Conservation (phyloP, 495 filamentous ascomycete species). For the Aspergillus egyptiacus region DNA sequence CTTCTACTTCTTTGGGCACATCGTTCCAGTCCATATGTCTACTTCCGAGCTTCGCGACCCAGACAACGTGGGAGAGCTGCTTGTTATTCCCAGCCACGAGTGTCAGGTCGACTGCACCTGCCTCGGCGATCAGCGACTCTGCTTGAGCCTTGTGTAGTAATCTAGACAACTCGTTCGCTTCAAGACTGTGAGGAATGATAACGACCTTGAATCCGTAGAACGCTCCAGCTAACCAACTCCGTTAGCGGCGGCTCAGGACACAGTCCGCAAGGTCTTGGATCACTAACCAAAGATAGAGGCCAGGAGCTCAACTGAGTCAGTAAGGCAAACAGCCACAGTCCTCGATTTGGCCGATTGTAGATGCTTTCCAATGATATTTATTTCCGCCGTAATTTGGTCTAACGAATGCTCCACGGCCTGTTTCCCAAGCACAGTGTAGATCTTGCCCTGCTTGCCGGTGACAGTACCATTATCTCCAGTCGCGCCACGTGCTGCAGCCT, state of each 20-base stretch:
- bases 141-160: constrained; percentile 64
- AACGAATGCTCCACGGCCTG: constrained; percentile 64
- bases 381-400: constrained; percentile 71
- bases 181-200: constrained; percentile 74
- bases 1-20: constrained; percentile 65
- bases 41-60: constrained; percentile 89
- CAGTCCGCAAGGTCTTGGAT: neutral
- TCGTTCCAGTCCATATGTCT: constrained; percentile 89
- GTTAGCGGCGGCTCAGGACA: constrained; percentile 19
- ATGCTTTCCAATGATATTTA: constrained; percentile 77
- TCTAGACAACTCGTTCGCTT: constrained; percentile 56
- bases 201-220: constrained; percentile 81
- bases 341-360: constrained; percentile 62
- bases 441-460: constrained; percentile 61
- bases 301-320: constrained; percentile 87
- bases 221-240: constrained; percentile 49
- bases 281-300: constrained; percentile 58
- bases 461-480: constrained; percentile 52
- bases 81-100: constrained; percentile 59
- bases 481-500: constrained; percentile 59
- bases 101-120: constrained; percentile 81
- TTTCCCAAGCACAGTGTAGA: constrained; percentile 75
- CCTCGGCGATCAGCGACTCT: constrained; percentile 76
- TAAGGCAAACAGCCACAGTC: constrained; percentile 82
- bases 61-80: constrained; percentile 72